Percentiles rank a stretch among this genome's conserved stretches.
Conservation (phyloP, 257 asterid species). For the Linderniella brevidens region DNA sequence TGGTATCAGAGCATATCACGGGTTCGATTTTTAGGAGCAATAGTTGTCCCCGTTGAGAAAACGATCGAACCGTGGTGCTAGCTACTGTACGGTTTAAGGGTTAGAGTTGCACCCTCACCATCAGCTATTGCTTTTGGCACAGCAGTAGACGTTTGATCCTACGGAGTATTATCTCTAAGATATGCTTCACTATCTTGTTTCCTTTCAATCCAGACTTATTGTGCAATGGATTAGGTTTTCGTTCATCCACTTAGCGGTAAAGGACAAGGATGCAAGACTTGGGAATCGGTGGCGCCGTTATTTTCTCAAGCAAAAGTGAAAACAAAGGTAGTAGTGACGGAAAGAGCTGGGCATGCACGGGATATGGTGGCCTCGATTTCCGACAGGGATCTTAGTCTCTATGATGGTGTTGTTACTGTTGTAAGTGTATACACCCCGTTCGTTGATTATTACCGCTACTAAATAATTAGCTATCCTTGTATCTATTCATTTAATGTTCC, state of each 20-base stretch:
- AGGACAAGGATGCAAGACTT: conserved; percentile 58
- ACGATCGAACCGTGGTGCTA: no score
- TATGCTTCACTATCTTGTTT: background rate
- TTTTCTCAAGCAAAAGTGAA: conserved; percentile 76
- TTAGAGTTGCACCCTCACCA: no score
- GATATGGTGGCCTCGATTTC: conserved; percentile 60
- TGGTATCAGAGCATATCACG: no score
- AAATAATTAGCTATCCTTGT: no score
- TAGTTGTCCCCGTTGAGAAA: no score
- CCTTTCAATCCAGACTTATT: conserved; percentile 6
- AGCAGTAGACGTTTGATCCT: no score
- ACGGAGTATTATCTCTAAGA: background rate
- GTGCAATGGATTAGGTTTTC: conserved; percentile 57
- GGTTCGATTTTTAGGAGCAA: no score
- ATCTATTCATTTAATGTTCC: no score
- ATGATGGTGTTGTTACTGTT: conserved; percentile 83
- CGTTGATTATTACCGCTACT: background rate
- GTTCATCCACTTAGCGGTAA: conserved; percentile 93
- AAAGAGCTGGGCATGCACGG: conserved; percentile 82
- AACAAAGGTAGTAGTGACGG: conserved; percentile 76
- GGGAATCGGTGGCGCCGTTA: conserved; percentile 85
- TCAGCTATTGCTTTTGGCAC: no score
- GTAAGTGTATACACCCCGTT: conserved; percentile 36
- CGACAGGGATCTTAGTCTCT: conserved; percentile 45
- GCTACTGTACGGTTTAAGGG: no score